Evolutionary conservation across 2,329 filamentous ascomycete species (phyloP).

Genomic region (Botryosphaeria dothidea): DNA sequence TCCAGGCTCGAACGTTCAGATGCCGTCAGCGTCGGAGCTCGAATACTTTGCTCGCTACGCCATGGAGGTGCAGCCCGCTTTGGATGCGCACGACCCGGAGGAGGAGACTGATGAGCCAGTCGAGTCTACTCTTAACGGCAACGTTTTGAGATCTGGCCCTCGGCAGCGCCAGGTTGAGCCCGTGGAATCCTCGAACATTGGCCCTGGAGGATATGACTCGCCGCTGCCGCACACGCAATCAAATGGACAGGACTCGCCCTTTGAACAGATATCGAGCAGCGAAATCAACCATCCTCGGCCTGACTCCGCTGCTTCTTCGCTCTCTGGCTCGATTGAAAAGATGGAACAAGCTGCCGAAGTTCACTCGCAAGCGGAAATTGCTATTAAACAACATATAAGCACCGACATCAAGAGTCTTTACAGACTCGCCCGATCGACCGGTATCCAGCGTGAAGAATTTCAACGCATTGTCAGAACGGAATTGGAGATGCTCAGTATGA

Average conservation of each 20-base stretch:
- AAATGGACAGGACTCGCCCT: slow-evolving; percentile 9
- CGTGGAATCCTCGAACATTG: slow-evolving; percentile 39
- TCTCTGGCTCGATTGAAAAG: slow-evolving; percentile 50
- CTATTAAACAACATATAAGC: slow-evolving; percentile 76
- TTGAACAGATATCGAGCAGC: slow-evolving; percentile 8
- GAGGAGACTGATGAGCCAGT: slow-evolving; percentile 56
- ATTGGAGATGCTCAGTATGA: slow-evolving; percentile 67
- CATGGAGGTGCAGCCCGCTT: slow-evolving; percentile 71
- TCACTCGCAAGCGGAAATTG: slow-evolving; percentile 67
- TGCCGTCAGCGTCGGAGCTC: slow-evolving; percentile 55
- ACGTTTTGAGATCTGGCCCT: slow-evolving; percentile 44
- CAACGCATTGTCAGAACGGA: slow-evolving; percentile 70
- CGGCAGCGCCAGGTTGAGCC: slow-evolving; percentile 45
- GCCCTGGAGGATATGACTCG: slow-evolving; percentile 34
- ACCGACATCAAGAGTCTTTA: slow-evolving; percentile 77
- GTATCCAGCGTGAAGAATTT: slow-evolving; percentile 75
- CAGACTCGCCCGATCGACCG: slow-evolving; percentile 67
- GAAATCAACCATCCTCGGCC: slow-evolving; percentile 20
- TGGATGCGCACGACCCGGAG: slow-evolving; percentile 81
- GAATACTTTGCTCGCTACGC: slow-evolving; percentile 78
- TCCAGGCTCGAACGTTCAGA: slow-evolving; percentile 47
- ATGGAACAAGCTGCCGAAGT: slow-evolving; percentile 58
- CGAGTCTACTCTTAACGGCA: slow-evolving; percentile 57
- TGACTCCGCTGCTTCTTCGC: slow-evolving; percentile 44
- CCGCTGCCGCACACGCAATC: slow-evolving; percentile 27